Percentiles rank a stretch among this genome's conserved stretches.
Conservation (phyloP, 202 grass and related monocot species). For the Schoenoplectus tabernaemontani region DNA sequence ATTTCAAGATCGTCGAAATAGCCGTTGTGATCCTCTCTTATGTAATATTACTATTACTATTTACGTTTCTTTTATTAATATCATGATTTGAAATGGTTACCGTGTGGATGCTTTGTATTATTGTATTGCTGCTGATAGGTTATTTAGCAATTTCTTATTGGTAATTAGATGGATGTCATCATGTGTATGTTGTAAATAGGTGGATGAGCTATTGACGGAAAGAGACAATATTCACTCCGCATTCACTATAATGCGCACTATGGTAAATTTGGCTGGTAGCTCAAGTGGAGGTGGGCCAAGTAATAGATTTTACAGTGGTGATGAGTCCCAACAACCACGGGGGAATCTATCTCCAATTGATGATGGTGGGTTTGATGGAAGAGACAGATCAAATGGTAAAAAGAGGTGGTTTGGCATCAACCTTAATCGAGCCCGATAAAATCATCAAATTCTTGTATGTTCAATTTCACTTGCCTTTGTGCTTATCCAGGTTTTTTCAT, state of each 20-base stretch:
- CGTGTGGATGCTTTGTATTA: not conserved
- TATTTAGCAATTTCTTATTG: not conserved
- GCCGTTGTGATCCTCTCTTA: not conserved
- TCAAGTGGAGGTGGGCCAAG: constrained; percentile 26
- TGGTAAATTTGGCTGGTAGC: constrained; percentile 37
- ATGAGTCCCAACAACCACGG: constrained; percentile 38
- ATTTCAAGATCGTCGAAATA: not conserved
- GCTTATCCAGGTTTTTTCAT: constrained; percentile 16
- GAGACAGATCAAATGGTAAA: constrained; percentile 65
- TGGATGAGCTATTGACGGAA: constrained; percentile 83
- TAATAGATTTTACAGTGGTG: constrained; percentile 40
- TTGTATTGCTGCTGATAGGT: constrained; percentile 12
- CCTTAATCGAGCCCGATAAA: constrained; percentile 47
- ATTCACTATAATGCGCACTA: constrained; percentile 65
- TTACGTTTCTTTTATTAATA: no score
- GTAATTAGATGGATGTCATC: not conserved
- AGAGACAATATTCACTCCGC: constrained; percentile 82
- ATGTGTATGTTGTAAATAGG: constrained; percentile 33
- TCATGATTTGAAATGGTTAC: not conserved
- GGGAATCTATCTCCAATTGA: constrained; percentile 31
- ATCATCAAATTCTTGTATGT: constrained; percentile 6
- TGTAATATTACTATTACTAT: not conserved
- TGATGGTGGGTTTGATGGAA: constrained; percentile 50
- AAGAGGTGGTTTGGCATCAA: constrained; percentile 93
- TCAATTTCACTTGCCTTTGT: not conserved